Percentiles rank a stretch among this genome's conserved stretches.
Evolutionary conservation across 1,284 basidiomycete species (phyloP).

Genomic region (Trichosporon asahii): DNA sequence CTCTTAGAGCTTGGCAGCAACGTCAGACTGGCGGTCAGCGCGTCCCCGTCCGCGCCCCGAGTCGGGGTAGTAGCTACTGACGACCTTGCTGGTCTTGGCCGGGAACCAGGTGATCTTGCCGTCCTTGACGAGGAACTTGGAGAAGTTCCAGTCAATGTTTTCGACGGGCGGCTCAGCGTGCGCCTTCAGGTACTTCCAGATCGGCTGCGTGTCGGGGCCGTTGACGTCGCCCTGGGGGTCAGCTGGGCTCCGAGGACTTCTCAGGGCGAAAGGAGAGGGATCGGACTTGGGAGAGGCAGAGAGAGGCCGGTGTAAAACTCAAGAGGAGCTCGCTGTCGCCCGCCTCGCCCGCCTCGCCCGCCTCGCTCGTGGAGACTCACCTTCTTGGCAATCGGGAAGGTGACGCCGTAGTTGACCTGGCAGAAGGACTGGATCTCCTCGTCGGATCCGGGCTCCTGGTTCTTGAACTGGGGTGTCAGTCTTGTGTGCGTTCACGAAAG

Average conservation of each 20-base stretch:
- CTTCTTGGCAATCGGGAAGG: slow-evolving; percentile 80
- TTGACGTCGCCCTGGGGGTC: slow-evolving; percentile 53
- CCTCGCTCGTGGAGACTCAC: not conserved
- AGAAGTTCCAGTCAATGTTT: slow-evolving; percentile 53
- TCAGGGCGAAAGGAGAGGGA: too few relatives aligned
- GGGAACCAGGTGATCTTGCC: slow-evolving; percentile 56
- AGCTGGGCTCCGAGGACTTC: not conserved
- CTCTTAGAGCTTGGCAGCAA: slow-evolving; percentile 3
- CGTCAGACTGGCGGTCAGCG: not conserved
- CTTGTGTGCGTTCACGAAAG: too few relatives aligned
- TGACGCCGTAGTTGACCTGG: slow-evolving; percentile 72
- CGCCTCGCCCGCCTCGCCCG: too few relatives aligned
- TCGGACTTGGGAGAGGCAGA: too few relatives aligned
- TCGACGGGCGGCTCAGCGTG: slow-evolving; percentile 44
- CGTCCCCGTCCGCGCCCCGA: not conserved
- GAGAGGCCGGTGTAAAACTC: too few relatives aligned
- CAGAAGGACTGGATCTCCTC: slow-evolving; percentile 60
- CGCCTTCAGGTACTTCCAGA: slow-evolving; percentile 55
- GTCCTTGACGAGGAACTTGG: slow-evolving; percentile 55
- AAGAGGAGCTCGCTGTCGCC: too few relatives aligned
- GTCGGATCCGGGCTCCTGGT: slow-evolving; percentile 73
- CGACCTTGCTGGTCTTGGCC: slow-evolving; percentile 52
- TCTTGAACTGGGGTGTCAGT: slow-evolving; percentile 31
- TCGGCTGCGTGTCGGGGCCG: slow-evolving; percentile 54
- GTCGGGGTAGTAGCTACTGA: slow-evolving; percentile 26